Evolutionary conservation across 139 green algal species (phyloP), one percentile per base, ranked within the genome.

Genomic region (Coelastrella sp.): DNA sequence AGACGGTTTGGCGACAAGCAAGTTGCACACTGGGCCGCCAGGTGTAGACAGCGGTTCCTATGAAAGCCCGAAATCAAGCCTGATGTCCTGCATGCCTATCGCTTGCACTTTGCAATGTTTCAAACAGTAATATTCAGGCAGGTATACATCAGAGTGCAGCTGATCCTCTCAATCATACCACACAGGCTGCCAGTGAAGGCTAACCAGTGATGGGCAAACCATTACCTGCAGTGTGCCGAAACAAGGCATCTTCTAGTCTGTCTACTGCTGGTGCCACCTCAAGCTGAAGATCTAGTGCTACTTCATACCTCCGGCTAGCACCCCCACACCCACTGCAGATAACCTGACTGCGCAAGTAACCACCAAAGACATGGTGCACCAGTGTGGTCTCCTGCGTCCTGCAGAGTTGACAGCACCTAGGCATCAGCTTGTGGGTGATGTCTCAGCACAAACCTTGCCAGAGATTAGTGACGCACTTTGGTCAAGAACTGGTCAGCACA

Each of bases 341-440:
- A 15, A 80, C 85, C 83, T 93, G 86, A 35, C 84, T 83, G n/a
- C 91, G 88, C 86, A 93, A 75, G 81, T 94, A 94, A 8, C 93
- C 92, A 0, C 85, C 89, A 81, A 94, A 94, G 38, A 87, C 79
- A 82, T 95, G 93, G 73, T 92, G 84, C 38, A 95, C 81, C 23
- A 95, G 51, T 11, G 89, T 94, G 2, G 89, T 96, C 90, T 95
- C 93, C 27, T 90, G 89, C n/a, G 45, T 91, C 17, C 90, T 84
- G 78, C 75, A 81, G 66, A 23, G 25, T 38, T 15, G 45, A 67
- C 35, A 27, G 19, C n/a, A n/a, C n/a, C n/a, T n/a, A n/a, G n/a
- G n/a, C n/a, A n/a, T n/a, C n/a, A n/a, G n/a, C n/a, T n/a, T 57
- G 48, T 57, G 48, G 48, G 13, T 57, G 48, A 57, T 57, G 13